phyloP scores from a whole-genome alignment of 176 grass and related monocot genomes.

The Triticum urartu region DNA sequence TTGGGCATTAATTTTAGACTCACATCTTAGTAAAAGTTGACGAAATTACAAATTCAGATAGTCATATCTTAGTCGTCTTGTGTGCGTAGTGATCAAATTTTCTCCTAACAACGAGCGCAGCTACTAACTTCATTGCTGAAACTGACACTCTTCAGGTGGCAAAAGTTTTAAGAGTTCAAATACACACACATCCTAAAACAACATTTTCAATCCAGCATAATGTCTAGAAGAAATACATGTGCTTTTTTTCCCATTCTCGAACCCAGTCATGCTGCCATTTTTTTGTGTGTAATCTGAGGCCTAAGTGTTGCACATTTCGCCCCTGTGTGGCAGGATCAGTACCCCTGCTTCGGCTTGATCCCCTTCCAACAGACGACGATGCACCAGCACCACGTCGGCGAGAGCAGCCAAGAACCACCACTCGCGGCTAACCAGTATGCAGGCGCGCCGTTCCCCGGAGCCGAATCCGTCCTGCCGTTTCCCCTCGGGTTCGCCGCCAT shows the following conservation, averaged over 20 bases:
- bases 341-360: neutral
- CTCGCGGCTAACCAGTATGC: neutral
- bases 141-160: neutral
- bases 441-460: neutral
- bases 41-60: neutral
- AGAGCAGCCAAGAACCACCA: slow-evolving; percentile 11
- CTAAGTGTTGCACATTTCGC: neutral
- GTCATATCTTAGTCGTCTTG: neutral
- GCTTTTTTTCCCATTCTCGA: neutral
- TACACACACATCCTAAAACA: neutral
- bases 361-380: neutral
- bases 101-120: neutral
- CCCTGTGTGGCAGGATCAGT: neutral
- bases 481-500: neutral
- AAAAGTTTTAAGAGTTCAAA: neutral
- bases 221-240: neutral
- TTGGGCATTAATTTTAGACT: neutral
- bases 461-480: neutral
- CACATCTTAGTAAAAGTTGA: neutral
- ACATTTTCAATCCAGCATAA: neutral
- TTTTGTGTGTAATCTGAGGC: neutral
- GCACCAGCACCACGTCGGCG: neutral
- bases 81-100: neutral
- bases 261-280: neutral
- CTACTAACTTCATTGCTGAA: neutral